phyloP scores from a whole-genome alignment of 371 early-diverging fungal genomes.

The Mortierella sp. region DNA sequence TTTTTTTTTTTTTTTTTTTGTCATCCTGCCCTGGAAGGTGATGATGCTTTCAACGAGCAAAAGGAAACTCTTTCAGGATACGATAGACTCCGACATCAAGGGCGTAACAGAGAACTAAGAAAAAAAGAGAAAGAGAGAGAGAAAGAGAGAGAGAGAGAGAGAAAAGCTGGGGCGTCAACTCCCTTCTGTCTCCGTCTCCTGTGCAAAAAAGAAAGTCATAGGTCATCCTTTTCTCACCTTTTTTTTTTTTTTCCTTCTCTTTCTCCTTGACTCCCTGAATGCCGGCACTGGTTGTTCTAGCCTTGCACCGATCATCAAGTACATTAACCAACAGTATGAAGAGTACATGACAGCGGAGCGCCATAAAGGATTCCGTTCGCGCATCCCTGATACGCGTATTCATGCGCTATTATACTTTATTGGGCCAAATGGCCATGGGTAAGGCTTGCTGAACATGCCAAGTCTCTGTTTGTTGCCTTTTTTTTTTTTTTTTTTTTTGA shows the following conservation, averaged over 20 bases:
- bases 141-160: too few relatives aligned
- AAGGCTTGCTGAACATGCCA: not conserved
- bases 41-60: not conserved
- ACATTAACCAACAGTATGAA: constrained; percentile 90
- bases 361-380: constrained; percentile 75
- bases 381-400: constrained; percentile 80
- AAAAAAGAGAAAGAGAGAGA: too few relatives aligned
- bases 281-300: constrained; percentile 36
- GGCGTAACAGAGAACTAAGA: too few relatives aligned
- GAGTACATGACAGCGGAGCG: constrained; percentile 87
- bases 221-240: not conserved
- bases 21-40: not conserved
- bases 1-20: too few relatives aligned
- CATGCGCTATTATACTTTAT: constrained; percentile 95
- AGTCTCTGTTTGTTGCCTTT: too few relatives aligned
- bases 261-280: constrained; percentile 1
- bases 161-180: too few relatives aligned
- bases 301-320: constrained; percentile 77
- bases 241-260: not conserved
- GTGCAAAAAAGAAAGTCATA: too few relatives aligned
- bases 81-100: not conserved
- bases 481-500: too few relatives aligned
- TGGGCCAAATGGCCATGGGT: constrained; percentile 87
- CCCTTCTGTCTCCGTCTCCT: too few relatives aligned
- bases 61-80: too few relatives aligned